phyloP scores from a whole-genome alignment of 179 eudicot species.

The Amaranthus tricolor region DNA sequence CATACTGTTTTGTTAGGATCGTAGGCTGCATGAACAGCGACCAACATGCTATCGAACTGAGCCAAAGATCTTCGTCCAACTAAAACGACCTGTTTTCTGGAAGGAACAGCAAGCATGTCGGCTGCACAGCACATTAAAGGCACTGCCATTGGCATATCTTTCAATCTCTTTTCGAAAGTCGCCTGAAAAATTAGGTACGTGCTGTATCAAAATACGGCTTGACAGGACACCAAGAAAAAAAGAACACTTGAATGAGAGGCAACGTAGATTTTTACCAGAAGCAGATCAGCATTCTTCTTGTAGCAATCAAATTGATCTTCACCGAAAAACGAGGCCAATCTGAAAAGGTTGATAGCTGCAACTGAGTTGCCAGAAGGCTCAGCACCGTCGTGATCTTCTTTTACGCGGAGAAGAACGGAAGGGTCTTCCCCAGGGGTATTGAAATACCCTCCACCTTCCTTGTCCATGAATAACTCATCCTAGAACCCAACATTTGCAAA shows the following conservation, averaged over 20 bases:
- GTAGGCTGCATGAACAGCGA: conserved; percentile 63
- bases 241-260: background rate
- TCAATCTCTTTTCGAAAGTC: conserved; percentile 63
- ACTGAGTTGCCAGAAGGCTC: conserved; percentile 98
- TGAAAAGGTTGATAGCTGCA: conserved; percentile 68
- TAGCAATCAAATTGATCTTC: conserved; percentile 49
- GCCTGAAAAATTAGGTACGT: conserved; percentile 45
- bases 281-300: conserved; percentile 56
- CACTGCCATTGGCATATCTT: conserved; percentile 75
- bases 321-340: conserved; percentile 59
- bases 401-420: conserved; percentile 81
- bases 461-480: conserved; percentile 87
- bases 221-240: background rate
- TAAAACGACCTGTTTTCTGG: conserved; percentile 73
- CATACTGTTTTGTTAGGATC: conserved; percentile 77
- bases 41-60: conserved; percentile 57
- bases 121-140: conserved; percentile 95
- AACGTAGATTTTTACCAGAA: conserved; percentile 45
- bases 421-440: conserved; percentile 91
- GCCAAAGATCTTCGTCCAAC: conserved; percentile 56
- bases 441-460: conserved; percentile 82
- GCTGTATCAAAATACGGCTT: background rate
- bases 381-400: conserved; percentile 96
- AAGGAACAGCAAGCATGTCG: conserved; percentile 70
- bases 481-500: conserved; percentile 17